phyloP scores from a whole-genome alignment of 371 early-diverging fungal genomes.

The Spraguea lophii region DNA sequence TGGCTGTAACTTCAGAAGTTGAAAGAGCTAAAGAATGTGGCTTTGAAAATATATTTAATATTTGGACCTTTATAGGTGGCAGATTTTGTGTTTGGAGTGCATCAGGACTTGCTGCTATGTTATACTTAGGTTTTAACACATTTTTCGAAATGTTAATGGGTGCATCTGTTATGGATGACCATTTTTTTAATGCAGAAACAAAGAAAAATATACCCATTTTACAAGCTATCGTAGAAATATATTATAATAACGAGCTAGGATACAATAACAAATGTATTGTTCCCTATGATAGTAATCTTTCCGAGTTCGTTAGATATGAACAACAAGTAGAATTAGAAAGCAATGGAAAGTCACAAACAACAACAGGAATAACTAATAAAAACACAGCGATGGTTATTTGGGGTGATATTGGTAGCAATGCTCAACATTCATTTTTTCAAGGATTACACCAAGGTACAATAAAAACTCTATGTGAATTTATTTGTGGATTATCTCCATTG shows the following conservation, averaged over 20 bases:
- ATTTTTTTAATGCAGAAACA: constrained; percentile 64
- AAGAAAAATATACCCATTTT: constrained; percentile 73
- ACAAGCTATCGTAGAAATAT: constrained; percentile 70
- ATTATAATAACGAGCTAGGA: constrained; percentile 86
- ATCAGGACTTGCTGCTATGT: constrained; percentile 77
- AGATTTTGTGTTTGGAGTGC: constrained; percentile 96
- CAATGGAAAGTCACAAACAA: constrained; percentile 79
- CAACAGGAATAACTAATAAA: constrained; percentile 49
- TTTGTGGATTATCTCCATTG: constrained; percentile 60
- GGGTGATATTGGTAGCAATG: constrained; percentile 96
- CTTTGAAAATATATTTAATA: constrained; percentile 78
- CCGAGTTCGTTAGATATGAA: constrained; percentile 80
- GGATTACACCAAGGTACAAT: constrained; percentile 93
- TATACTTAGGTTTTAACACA: constrained; percentile 78
- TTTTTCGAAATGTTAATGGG: constrained; percentile 71
- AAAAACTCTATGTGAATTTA: constrained; percentile 74
- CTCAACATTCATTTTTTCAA: constrained; percentile 97
- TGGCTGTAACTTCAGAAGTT: constrained; percentile 82
- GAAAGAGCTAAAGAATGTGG: constrained; percentile 67
- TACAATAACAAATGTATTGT: constrained; percentile 79
- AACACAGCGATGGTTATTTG: constrained; percentile 86
- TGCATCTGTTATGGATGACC: constrained; percentile 79
- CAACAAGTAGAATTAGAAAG: constrained; percentile 97
- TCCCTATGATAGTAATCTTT: constrained; percentile 89
- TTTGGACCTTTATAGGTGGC: constrained; percentile 99